Base-by-base conservation (phyloP, 805 yeast species). In the Barnettozyma siamensis region DNA sequence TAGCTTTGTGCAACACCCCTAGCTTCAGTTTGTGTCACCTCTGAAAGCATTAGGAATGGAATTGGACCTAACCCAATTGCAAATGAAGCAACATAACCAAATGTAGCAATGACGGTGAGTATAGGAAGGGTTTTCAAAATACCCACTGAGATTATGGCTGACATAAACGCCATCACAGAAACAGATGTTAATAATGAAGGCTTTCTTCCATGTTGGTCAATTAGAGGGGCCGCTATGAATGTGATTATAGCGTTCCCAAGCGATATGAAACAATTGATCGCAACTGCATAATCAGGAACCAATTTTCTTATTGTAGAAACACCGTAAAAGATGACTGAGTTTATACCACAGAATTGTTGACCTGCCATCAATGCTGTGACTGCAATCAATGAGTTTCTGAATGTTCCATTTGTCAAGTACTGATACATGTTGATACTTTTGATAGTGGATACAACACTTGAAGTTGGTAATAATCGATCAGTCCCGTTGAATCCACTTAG, bases 31-130 rank as follows among this genome's bases (percentile, higher is more conserved):
- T 88, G 94, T 0, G 95, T 83, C n/a, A 91, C 80, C 58, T 93
- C 98, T 7, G 95, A 77, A 10, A 91, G 81, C 39, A 89, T 64
- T 50, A 91, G 65, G 64, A 93, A 91, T 32, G 99, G 99, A 41
- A 93, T 88, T 7, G 99, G 99, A 0, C 99, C 99, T 46, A 88
- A 60, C 0, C 99, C 99, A 27, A 84, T 66, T 0, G 97, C 98
- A 67, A 91, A 93, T 21, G 88, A 75, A 1, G 83, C 78, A 37
- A 91, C 88, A 58, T 88, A 89, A 1, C 73, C 56, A 40, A 87
- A 75, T 0, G 88, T 81, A 10, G 88, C 79, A 1, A 73, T 37
- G 1, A 83, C 78, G 1, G 89, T 72, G 12, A 81, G 45, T 0
- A 63, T 26, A 0, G 84, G 67, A 37, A 64, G 64, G 2, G 67